Percentiles rank a stretch among this genome's conserved stretches.
Conservation (phyloP, 1,139 yeast species). For the Sugiyamaella xylanicola region DNA sequence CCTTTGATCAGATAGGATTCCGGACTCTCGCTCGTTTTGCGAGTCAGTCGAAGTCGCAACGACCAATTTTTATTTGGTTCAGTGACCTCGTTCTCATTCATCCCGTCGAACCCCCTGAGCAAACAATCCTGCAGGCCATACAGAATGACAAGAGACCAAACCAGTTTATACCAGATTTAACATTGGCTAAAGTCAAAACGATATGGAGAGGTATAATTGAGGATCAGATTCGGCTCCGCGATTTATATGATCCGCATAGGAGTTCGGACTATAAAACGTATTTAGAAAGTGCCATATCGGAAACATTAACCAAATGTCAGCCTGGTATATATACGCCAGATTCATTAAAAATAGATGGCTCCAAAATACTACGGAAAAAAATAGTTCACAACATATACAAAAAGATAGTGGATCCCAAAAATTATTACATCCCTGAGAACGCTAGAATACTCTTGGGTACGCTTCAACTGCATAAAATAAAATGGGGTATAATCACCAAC, state of each 20-base stretch:
- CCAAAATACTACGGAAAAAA: not conserved
- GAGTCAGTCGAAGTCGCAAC: not conserved
- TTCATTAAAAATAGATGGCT: no score
- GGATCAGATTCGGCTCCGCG: conserved; percentile 9
- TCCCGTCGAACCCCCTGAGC: conserved; percentile 22
- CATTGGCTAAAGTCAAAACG: not conserved
- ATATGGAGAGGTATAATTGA: conserved; percentile 13
- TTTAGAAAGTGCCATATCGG: conserved; percentile 11
- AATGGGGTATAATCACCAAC: conserved; percentile 40
- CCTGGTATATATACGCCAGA: no score
- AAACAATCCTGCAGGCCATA: conserved; percentile 14
- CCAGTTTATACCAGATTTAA: not conserved
- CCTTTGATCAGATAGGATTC: no score
- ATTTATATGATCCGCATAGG: conserved; percentile 18
- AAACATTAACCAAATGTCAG: not conserved
- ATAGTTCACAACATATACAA: conserved; percentile 5
- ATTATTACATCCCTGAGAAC: conserved; percentile 28
- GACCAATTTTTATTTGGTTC: conserved; percentile 32
- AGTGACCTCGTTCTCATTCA: conserved; percentile 33
- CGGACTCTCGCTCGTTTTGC: no score
- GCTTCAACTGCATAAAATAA: conserved; percentile 26
- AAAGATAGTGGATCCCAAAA: conserved; percentile 22
- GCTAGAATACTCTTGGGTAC: conserved; percentile 24
- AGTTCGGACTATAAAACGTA: conserved; percentile 9
- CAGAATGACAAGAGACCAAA: not conserved